Evolutionary conservation across 768 basidiomycete species (phyloP).

Genomic region (Mycena vitilis): DNA sequence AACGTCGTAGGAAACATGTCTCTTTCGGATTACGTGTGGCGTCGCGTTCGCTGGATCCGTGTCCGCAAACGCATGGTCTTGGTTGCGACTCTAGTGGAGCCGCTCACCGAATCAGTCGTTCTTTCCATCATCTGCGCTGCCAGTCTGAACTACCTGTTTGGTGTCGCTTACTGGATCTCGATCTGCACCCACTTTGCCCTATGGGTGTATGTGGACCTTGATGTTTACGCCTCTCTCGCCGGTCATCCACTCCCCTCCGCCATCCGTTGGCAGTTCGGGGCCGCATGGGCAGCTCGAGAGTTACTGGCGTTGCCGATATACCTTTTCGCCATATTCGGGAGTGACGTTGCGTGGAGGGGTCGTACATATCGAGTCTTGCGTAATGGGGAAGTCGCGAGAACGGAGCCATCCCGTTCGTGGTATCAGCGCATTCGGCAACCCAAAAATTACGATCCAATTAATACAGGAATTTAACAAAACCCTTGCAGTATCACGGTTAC

Average conservation of each 20-base stretch:
- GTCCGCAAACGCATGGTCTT: conserved; percentile 95
- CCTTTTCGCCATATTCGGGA: conserved; percentile 82
- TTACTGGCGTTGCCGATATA: conserved; percentile 90
- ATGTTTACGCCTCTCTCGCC: conserved; percentile 83
- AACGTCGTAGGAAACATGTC: conserved; percentile 93
- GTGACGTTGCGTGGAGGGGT: conserved; percentile 91
- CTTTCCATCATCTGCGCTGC: conserved; percentile 72
- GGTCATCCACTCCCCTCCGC: conserved; percentile 67
- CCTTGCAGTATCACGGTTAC: neutral
- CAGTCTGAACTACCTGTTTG: conserved; percentile 63
- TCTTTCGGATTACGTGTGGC: conserved; percentile 84
- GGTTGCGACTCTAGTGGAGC: conserved; percentile 88
- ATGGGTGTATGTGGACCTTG: conserved; percentile 86
- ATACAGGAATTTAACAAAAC: conserved; percentile 28
- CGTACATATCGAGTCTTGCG: conserved; percentile 75
- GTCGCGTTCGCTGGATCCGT: conserved; percentile 96
- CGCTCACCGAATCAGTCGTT: conserved; percentile 89
- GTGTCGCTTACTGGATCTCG: conserved; percentile 65
- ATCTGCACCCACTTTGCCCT: conserved; percentile 67
- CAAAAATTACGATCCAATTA: conserved; percentile 51
- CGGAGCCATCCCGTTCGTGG: conserved; percentile 39
- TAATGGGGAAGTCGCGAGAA: conserved; percentile 75
- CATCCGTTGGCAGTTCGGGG: conserved; percentile 68
- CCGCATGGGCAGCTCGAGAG: conserved; percentile 87
- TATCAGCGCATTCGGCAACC: conserved; percentile 41